phyloP scores from a whole-genome alignment of 2,329 filamentous ascomycete genomes.

The Fusarium redolens region DNA sequence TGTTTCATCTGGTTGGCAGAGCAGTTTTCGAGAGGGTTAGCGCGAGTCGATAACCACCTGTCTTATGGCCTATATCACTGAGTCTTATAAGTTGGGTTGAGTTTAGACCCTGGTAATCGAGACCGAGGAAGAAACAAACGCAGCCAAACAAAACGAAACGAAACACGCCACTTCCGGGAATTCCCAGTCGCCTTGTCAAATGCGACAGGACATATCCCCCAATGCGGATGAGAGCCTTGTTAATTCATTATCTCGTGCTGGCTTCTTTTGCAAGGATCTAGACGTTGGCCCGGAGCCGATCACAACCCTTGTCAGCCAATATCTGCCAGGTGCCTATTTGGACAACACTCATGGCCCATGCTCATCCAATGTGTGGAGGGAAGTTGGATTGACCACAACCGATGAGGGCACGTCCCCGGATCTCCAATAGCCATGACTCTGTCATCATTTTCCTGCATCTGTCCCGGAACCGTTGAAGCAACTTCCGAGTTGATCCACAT shows the following conservation, averaged over 20 bases:
- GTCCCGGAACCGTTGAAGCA: constrained; percentile 38
- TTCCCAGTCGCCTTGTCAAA: constrained; percentile 18
- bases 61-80: constrained; percentile 45
- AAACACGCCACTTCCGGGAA: constrained; percentile 37
- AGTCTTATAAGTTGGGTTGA: constrained; percentile 38
- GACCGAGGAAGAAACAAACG: constrained; percentile 31
- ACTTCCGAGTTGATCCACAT: constrained; percentile 49
- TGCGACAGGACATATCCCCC: constrained; percentile 29
- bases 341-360: constrained; percentile 21
- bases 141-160: constrained; percentile 37
- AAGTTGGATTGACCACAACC: constrained; percentile 24
- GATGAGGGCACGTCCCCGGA: constrained; percentile 25
- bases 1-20: constrained; percentile 45
- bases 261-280: constrained; percentile 4
- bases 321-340: constrained; percentile 13
- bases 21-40: constrained; percentile 30
- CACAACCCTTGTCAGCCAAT: constrained; percentile 18
- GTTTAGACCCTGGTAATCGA: constrained; percentile 21
- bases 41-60: constrained; percentile 40
- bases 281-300: constrained; percentile 29
- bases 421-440: constrained; percentile 21
- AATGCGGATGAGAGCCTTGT: constrained; percentile 19
- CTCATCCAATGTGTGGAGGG: constrained; percentile 21
- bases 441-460: constrained; percentile 22
- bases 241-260: constrained; percentile 4